These are phyloP conservation scores for Mucor racemosus DNA, from an alignment of 371 early-diverging fungal genomes.

Conservation along the genomic window DNA sequence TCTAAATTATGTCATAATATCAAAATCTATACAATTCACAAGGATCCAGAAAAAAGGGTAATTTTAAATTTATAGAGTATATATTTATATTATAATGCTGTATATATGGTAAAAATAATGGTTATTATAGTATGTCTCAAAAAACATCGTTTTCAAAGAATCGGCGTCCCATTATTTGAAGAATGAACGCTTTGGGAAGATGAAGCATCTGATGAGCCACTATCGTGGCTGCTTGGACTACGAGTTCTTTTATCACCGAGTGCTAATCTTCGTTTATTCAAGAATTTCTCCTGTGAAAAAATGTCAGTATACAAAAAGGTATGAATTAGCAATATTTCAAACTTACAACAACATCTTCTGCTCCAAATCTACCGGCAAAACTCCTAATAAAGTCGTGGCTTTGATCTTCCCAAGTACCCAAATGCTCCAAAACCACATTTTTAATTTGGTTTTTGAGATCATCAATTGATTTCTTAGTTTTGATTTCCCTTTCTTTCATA, in stretches of 20 bases:
- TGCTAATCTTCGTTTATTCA: constrained; percentile 29
- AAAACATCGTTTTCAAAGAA: not conserved
- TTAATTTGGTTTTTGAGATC: constrained; percentile 72
- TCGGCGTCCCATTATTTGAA: not conserved
- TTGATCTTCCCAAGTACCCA: constrained; percentile 72
- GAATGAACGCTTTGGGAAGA: not conserved
- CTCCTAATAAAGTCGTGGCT: constrained; percentile 74
- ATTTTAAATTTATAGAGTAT: no score
- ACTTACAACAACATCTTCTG: constrained; percentile 57
- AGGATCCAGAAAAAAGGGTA: no score
- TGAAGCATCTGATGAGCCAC: constrained; percentile 14
- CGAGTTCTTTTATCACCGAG: constrained; percentile 22
- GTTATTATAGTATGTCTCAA: no score
- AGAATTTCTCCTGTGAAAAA: constrained; percentile 33
- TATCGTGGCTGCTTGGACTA: constrained; percentile 12
- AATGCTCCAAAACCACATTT: constrained; percentile 64
- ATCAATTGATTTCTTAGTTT: constrained; percentile 75
- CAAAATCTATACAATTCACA: no score
- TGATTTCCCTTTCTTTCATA: constrained; percentile 80
- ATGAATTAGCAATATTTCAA: no score
- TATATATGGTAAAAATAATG: no score
- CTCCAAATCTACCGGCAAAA: constrained; percentile 73
- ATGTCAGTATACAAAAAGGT: no score
- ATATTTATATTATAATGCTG: no score
- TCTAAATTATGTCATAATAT: no score